Evolutionary conservation across 2,329 filamentous ascomycete genomes (phyloP), one percentile per base, ranked within the genome.

Genomic region (Fusarium succisae): DNA sequence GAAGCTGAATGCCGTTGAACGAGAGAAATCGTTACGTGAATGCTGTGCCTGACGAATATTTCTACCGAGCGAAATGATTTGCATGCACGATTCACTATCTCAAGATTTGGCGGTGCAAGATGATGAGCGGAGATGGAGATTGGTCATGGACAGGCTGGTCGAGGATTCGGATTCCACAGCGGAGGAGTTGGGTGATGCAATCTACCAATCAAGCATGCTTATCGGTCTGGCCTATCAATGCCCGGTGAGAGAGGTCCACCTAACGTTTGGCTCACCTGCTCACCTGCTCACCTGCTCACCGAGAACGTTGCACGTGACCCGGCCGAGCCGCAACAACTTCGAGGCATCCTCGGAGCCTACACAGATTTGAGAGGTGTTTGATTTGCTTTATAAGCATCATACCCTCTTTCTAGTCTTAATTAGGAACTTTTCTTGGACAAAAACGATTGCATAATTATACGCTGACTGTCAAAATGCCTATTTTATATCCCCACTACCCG

Each of bases 111-210:
- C 47, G 72, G 61, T 71, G 64, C 58, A 64, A 62, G 56, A 61
- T 65, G 72, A 69, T 66, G 66, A 61, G 56, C 58, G 63, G 76
- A 70, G 69, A 71, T 64, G 66, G 71, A 77, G 76, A 78, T 78
- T 79, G 76, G 72, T 78, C 74, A 79, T 80, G 59, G 73, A 69
- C 51, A 51, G 59, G 61, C 59, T 62, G 70, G 72, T 72, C 63
- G 45, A 67, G 53, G 54, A 53, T 69, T 69, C 66, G 38, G 54
- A 69, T 64, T 69, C 66, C 51, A 69, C 65, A 69, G 39, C 51
- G 62, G 70, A 72, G 62, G 70, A 68, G 65, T 61, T 62, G 24
- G 45, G 58, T 39, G 45, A 69, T 65, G 66, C 59, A 56, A 66
- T 47, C 57, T 58, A 24, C 79, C 78, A 80, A 80, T 80, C 67